These are phyloP conservation scores for Penicillium sp. DNA, from an alignment of 2,329 filamentous ascomycete genomes.

Conservation along the genomic window DNA sequence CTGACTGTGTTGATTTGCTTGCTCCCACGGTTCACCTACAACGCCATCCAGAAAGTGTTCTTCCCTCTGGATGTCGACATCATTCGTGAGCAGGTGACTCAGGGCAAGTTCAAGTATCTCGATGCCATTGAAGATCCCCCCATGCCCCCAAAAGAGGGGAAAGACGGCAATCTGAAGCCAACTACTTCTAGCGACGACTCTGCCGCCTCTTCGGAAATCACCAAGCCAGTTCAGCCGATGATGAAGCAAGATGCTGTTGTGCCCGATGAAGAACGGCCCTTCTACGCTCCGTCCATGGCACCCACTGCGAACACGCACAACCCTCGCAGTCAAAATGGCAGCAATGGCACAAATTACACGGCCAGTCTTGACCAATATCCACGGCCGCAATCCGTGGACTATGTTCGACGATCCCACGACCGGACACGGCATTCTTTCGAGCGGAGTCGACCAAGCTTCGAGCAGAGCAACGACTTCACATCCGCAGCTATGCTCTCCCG, in stretches of 20 bases:
- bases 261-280: constrained; percentile 86
- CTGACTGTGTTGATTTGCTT: constrained; percentile 80
- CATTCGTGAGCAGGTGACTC: constrained; percentile 83
- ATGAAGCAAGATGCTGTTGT: constrained; percentile 64
- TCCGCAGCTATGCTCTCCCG: constrained; percentile 81
- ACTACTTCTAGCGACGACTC: constrained; percentile 43
- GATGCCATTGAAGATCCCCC: constrained; percentile 52
- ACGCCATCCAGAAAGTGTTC: constrained; percentile 90
- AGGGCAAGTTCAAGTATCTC: constrained; percentile 79
- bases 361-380: constrained; percentile 49
- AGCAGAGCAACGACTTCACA: constrained; percentile 87
- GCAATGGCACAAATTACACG: constrained; percentile 91
- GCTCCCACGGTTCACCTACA: constrained; percentile 82
- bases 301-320: constrained; percentile 77
- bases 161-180: constrained; percentile 22
- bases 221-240: constrained; percentile 56
- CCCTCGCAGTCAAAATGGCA: constrained; percentile 82
- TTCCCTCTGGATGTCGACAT: constrained; percentile 93
- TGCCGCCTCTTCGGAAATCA: constrained; percentile 42
- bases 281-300: constrained; percentile 88
- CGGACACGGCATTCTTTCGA: constrained; percentile 86
- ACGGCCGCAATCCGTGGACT: constrained; percentile 63
- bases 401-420: constrained; percentile 73
- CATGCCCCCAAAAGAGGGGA: constrained; percentile 49
- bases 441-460: constrained; percentile 77